Conservation (phyloP, 2,329 filamentous ascomycete species). For the Diplodia sapinea region DNA sequence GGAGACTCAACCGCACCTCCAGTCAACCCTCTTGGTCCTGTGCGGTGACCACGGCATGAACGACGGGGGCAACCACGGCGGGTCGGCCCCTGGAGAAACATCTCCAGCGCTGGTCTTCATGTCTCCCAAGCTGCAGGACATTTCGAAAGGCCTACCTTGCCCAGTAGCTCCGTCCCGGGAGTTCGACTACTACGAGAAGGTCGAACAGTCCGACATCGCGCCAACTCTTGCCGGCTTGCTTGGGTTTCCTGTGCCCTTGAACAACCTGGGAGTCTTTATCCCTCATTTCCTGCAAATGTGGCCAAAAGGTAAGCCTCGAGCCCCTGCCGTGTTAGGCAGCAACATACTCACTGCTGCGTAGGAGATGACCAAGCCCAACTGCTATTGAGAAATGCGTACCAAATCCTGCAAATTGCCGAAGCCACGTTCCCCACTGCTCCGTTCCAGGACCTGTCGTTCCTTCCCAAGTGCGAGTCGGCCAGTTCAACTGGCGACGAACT, state of each 20-base stretch:
- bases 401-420: constrained; percentile 77
- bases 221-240: constrained; percentile 86
- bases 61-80: constrained; percentile 94
- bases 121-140: constrained; percentile 75
- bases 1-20: constrained; percentile 70
- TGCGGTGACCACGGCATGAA: constrained; percentile 99
- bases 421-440: constrained; percentile 69
- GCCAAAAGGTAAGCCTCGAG: constrained; percentile 59
- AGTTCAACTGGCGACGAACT: constrained; percentile 51
- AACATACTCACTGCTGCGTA: constrained; percentile 33
- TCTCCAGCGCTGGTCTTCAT: constrained; percentile 91
- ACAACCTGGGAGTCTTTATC: constrained; percentile 88
- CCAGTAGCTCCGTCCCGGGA: constrained; percentile 69
- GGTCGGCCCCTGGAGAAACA: constrained; percentile 91
- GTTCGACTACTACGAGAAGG: constrained; percentile 80
- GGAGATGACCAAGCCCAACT: constrained; percentile 67
- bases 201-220: constrained; percentile 95
- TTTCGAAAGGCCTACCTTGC: constrained; percentile 53
- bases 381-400: constrained; percentile 76
- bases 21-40: constrained; percentile 80
- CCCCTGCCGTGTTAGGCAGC: not conserved
- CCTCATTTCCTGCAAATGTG: constrained; percentile 79
- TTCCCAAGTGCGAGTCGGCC: constrained; percentile 33
- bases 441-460: constrained; percentile 48
- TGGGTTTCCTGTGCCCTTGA: constrained; percentile 85